Percentiles rank a stretch among this genome's conserved stretches.
These are phyloP conservation scores for Labyrinthula sp. DNA, from an alignment of 352 stramenopile species.

Conservation along the genomic window DNA sequence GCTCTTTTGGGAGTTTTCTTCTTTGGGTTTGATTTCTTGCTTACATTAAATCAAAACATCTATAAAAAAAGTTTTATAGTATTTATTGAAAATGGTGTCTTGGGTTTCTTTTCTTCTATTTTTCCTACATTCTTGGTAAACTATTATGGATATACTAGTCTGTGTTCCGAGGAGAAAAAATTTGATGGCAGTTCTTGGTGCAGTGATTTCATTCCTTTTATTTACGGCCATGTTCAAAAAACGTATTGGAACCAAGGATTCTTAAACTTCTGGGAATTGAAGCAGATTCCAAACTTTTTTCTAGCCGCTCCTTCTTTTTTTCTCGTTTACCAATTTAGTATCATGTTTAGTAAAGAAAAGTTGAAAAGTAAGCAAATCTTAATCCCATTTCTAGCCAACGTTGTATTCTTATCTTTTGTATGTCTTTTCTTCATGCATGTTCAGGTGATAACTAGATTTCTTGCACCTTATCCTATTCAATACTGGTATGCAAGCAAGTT, in stretches of 20 bases:
- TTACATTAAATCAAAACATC: background rate
- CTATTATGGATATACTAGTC: background rate
- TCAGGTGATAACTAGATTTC: conserved; percentile 53
- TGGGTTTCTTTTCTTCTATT: background rate
- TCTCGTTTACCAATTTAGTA: no score
- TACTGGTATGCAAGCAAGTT: no score
- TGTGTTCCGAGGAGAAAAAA: background rate
- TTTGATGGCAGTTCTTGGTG: conserved; percentile 48
- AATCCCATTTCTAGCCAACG: conserved; percentile 46
- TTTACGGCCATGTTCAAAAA: conserved; percentile 77
- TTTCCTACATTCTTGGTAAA: background rate
- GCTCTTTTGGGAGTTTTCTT: conserved; percentile 46
- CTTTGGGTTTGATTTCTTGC: conserved; percentile 38
- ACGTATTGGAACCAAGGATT: conserved; percentile 84
- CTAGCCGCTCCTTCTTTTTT: conserved; percentile 59
- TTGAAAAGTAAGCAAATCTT: background rate
- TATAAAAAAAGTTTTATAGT: background rate
- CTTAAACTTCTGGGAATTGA: conserved; percentile 68
- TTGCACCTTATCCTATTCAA: conserved; percentile 48
- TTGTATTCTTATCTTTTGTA: conserved; percentile 49
- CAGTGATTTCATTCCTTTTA: conserved; percentile 42
- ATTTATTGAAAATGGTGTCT: background rate
- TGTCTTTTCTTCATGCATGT: conserved; percentile 54
- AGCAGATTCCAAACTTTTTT: conserved; percentile 79
- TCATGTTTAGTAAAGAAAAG: no score